phyloP scores from a whole-genome alignment of 2,329 filamentous ascomycete genomes.

The Ramularia collo-cygni region DNA sequence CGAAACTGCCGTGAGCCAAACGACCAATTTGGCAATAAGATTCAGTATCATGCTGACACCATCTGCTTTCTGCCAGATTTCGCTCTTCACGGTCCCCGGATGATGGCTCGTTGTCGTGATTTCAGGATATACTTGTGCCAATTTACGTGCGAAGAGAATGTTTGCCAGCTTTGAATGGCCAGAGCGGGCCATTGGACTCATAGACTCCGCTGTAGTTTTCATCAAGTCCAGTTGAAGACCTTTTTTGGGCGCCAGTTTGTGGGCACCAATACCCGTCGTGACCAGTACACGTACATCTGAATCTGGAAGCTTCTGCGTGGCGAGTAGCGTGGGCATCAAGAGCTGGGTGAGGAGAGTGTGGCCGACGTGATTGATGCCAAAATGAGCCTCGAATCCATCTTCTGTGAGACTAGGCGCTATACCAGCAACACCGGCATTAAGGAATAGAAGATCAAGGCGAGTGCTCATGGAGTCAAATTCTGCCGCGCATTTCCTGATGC shows the following conservation, averaged over 20 bases:
- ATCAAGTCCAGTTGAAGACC: conserved; percentile 17
- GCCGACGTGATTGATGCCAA: conserved; percentile 29
- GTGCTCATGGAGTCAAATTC: conserved; percentile 21
- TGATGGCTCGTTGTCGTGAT: conserved; percentile 41
- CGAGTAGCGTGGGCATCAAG: conserved; percentile 30
- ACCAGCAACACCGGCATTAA: conserved; percentile 37
- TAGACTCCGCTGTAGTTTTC: conserved; percentile 13
- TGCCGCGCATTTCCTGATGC: conserved; percentile 40
- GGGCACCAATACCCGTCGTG: conserved; percentile 12
- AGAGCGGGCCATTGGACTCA: conserved; percentile 28
- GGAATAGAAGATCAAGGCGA: conserved; percentile 37
- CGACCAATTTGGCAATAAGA: conserved; percentile 1
- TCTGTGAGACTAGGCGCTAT: conserved; percentile 26
- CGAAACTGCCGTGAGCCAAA: conserved; percentile 7
- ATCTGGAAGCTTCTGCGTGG: conserved; percentile 33
- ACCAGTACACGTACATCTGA: conserved; percentile 41
- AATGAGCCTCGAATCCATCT: conserved; percentile 33
- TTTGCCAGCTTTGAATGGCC: conserved; percentile 46
- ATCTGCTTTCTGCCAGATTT: conserved; percentile 29
- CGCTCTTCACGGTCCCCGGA: conserved; percentile 45
- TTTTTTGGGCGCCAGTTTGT: conserved; percentile 5
- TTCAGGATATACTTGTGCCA: conserved; percentile 38
- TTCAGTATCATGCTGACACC: conserved; percentile 1
- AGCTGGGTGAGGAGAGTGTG: conserved; percentile 25
- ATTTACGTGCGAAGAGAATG: conserved; percentile 39